Base-by-base conservation (phyloP, 306 rosid species). In the Pyrus pyrifolia region DNA sequence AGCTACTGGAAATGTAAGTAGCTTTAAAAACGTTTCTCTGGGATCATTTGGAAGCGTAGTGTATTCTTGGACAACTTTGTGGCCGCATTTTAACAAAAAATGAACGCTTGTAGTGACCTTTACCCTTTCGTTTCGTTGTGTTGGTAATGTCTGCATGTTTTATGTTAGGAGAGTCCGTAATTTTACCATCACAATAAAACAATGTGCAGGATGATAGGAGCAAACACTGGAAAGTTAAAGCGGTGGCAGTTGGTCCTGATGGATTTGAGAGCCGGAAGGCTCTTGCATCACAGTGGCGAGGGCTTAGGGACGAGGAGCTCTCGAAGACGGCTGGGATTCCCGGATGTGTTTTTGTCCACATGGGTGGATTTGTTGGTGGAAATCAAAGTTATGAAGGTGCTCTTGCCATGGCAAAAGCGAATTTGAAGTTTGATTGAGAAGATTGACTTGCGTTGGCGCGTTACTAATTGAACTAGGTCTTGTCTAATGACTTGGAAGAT, bases 281-380 rank as follows among this genome's bases (percentile, higher is more conserved):
- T 75, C 87, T 93, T 23, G 89, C 96, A 25, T 76, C 44, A 1
- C 88, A 79, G 60, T 93, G 98, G 98, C 83, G 93, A 42, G 98
- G 98, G 29, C 85, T 91, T 31, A 85, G 98, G 76, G 97, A 93
- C 12, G 92, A 87, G 42, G 83, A 84, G 68, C 89, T 93, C 70
- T 93, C 97, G 0, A 83, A 81, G 65, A 91, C 74, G 29, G 68
- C 91, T 3, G 89, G 81, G 63, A 89, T 93, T 49, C 89, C 92
- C 2, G 90, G 88, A 29, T 89, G 98, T 52, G 96, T 93, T 68
- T 91, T 93, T 65, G 97, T 88, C 52, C 98, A 93, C 40, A 89
- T 88, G 92, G 91, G 97, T 18, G 97, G 98, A 31, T 91, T 93
- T 73, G 91, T 93, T 57, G 98, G 98, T 0, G 98, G 98, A 74